Conservation (phyloP, 306 rosid species). For the Potentilla sterilis region DNA sequence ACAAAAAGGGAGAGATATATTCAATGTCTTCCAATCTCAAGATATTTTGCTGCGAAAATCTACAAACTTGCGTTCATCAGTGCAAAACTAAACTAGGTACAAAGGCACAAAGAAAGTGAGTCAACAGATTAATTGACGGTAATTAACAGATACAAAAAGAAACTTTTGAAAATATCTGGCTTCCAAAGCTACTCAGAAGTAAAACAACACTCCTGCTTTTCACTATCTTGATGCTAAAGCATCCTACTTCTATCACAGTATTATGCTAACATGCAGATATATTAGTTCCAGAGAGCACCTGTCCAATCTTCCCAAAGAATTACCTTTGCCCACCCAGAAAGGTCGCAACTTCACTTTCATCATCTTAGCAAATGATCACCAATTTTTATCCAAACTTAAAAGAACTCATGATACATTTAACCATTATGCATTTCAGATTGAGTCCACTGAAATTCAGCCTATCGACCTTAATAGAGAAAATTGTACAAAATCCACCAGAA, state of each 20-base stretch:
- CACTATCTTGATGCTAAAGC: background rate
- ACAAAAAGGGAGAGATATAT: background rate
- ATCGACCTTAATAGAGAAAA: slow-evolving; percentile 1
- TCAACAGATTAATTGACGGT: background rate
- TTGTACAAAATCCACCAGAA: slow-evolving; percentile 6
- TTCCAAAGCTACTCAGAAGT: slow-evolving; percentile 2
- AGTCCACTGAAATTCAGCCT: background rate
- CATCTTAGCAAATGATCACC: background rate
- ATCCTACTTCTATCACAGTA: background rate
- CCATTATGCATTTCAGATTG: background rate
- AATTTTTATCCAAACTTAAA: background rate
- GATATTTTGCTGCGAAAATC: background rate
- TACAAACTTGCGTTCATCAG: slow-evolving; percentile 12
- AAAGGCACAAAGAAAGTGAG: background rate
- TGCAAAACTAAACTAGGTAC: slow-evolving; percentile 1
- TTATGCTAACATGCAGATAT: background rate
- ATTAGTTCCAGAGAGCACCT: background rate
- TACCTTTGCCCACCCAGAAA: background rate
- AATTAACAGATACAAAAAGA: background rate
- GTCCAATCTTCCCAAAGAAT: background rate
- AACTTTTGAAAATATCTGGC: slow-evolving; percentile 3
- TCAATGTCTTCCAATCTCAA: background rate
- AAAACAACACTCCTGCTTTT: slow-evolving; percentile 2
- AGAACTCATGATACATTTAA: background rate
- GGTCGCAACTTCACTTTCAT: background rate